Conservation (phyloP, 1,284 basidiomycete species). For the Somion occarium region DNA sequence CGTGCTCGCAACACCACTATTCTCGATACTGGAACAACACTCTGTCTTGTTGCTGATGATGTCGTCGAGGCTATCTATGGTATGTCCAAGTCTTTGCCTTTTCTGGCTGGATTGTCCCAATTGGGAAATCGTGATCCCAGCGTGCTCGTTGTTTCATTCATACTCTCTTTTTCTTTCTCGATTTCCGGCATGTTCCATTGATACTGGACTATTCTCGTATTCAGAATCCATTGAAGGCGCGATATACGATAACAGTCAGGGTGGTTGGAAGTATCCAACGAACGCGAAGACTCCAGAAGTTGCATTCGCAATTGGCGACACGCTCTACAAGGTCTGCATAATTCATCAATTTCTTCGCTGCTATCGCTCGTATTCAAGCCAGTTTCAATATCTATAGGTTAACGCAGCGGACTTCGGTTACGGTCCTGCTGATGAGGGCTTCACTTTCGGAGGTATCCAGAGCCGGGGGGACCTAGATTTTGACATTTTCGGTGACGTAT, state of each 20-base stretch:
- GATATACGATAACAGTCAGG: slow-evolving; percentile 27
- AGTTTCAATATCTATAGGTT: slow-evolving; percentile 15
- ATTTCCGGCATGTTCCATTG: too few relatives aligned
- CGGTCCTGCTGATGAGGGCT: slow-evolving; percentile 22
- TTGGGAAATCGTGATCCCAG: too few relatives aligned
- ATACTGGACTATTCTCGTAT: too few relatives aligned
- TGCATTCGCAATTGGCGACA: slow-evolving; percentile 30
- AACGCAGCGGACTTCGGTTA: slow-evolving; percentile 29
- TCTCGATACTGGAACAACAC: slow-evolving; percentile 37
- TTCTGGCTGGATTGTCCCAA: not conserved
- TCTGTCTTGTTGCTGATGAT: slow-evolving; percentile 29
- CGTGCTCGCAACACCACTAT: slow-evolving; percentile 32
- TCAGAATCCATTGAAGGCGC: slow-evolving; percentile 27
- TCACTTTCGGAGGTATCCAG: slow-evolving; percentile 30
- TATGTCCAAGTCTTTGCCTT: slow-evolving; percentile 4
- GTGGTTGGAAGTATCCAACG: slow-evolving; percentile 33
- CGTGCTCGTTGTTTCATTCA: too few relatives aligned
- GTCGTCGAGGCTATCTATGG: slow-evolving; percentile 29
- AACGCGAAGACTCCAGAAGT: slow-evolving; percentile 29
- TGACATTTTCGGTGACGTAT: slow-evolving; percentile 36
- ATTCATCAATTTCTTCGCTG: not conserved
- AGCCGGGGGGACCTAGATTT: slow-evolving; percentile 31
- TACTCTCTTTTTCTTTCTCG: too few relatives aligned
- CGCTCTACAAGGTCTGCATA: slow-evolving; percentile 21
- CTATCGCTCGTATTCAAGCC: not conserved